Percentiles rank a stretch among this genome's conserved stretches.
Conservation (phyloP, 306 rosid species). For the Cicer chorassanicum region DNA sequence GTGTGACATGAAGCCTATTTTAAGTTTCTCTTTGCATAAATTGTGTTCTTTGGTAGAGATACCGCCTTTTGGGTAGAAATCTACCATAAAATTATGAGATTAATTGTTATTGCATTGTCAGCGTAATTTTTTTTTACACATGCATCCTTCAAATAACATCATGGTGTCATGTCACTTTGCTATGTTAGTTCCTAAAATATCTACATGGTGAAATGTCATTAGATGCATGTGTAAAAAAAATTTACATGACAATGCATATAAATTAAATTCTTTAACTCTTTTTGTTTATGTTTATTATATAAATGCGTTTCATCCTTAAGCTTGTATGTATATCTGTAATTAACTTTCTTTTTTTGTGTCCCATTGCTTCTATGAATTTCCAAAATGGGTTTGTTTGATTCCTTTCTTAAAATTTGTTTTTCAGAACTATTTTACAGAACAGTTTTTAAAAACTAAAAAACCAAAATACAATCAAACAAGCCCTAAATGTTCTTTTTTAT, state of each 20-base stretch:
- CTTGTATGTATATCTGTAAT: slow-evolving; percentile 23
- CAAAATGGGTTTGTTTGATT: background rate
- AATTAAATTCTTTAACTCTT: background rate
- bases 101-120: background rate
- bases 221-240: background rate
- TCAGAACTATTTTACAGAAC: background rate
- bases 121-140: background rate
- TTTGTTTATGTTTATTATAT: slow-evolving; percentile 17
- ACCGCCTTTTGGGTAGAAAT: slow-evolving; percentile 26
- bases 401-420: no score
- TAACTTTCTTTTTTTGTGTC: slow-evolving; percentile 29
- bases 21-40: slow-evolving; percentile 31
- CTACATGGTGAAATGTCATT: background rate
- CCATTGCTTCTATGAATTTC: background rate
- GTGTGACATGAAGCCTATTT: slow-evolving; percentile 34
- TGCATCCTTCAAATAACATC: background rate
- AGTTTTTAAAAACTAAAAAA: slow-evolving; percentile 1
- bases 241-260: background rate
- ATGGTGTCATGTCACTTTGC: background rate
- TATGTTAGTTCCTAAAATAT: background rate
- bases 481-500: background rate
- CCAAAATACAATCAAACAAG: slow-evolving; percentile 6
- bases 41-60: slow-evolving; percentile 11
- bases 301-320: slow-evolving; percentile 2
- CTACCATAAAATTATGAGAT: slow-evolving; percentile 11